Base-by-base conservation (phyloP, 2,329 filamentous ascomycete genomes). In the Sporothrix protearum region DNA sequence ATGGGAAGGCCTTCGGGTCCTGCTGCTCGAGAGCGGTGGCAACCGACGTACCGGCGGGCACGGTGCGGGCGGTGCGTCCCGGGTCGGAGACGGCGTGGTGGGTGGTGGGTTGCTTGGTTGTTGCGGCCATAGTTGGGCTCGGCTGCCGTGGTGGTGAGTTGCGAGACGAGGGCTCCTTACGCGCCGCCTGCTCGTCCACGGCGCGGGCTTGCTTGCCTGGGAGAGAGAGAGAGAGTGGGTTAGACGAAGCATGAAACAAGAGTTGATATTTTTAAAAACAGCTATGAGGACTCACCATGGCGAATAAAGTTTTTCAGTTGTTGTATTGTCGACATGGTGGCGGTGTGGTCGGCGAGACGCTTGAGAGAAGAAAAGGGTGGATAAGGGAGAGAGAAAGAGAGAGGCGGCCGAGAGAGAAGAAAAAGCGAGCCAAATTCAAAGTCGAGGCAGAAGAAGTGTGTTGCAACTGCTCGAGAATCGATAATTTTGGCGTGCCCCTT, bases 271-370 rank as follows among this genome's bases (percentile, higher is more conserved):
- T 22, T 6, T 7, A 39, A 19, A 28, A 59, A 55, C 68, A 36
- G 51, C 19, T 57, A 67, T 84, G 6, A 14, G 19, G 14, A 69
- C 71, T 71, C 83, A 89, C 88, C 95, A 85, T 97, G 95, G 76
- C 95, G 92, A 83, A 98, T 96, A 83, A 98, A 96, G 83, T 97
- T 97, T 84, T 98, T 97, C 78, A 97, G 88, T 80, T 96, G 96
- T 84, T 97, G 95, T 84, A 97, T 97, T 76, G 88, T 89, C 78
- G 87, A 89, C 87, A 89, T 89, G 57, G 76, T 80, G 75, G 67
- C 71, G 45, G 72, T 36, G 49, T 25, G 42, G 57, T 63, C n/a
- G 57, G n/a, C 57, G 30, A 47, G 61, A 19, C 39, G 28, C n/a
- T 19, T 30, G 39, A 19, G 10, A 47, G 42, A 8, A 14, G n/a